These are phyloP conservation scores for Zygoascus tannicola DNA, from an alignment of 805 yeast genomes.

Conservation along the genomic window DNA sequence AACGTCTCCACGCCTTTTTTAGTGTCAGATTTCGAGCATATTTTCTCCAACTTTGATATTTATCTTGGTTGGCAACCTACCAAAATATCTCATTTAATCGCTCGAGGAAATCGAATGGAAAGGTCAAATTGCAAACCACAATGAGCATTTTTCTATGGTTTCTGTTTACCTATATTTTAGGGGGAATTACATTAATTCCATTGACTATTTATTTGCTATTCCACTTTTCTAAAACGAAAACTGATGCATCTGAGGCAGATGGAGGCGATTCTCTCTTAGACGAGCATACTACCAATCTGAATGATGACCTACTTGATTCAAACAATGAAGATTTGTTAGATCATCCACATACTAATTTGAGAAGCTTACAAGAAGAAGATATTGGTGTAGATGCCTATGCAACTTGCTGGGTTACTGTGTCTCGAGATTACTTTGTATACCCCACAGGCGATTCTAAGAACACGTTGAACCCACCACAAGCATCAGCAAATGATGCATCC, in stretches of 20 bases:
- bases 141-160: conserved; percentile 15
- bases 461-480: conserved; percentile 16
- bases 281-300: background rate
- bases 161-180: conserved; percentile 46
- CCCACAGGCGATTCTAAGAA: conserved; percentile 32
- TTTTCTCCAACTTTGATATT: too few relatives aligned
- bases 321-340: too few relatives aligned
- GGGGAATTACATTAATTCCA: conserved; percentile 79
- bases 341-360: conserved; percentile 35
- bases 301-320: too few relatives aligned
- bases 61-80: too few relatives aligned
- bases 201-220: conserved; percentile 34
- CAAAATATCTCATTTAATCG: too few relatives aligned
- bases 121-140: too few relatives aligned
- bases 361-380: conserved; percentile 35
- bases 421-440: conserved; percentile 59
- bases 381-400: conserved; percentile 51
- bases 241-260: conserved; percentile 25
- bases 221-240: conserved; percentile 28
- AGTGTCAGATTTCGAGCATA: too few relatives aligned
- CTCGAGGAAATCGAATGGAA: too few relatives aligned
- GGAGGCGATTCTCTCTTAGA: conserved; percentile 10
- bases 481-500: conserved; percentile 23
- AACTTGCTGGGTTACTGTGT: conserved; percentile 79
- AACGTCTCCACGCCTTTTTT: too few relatives aligned